Percentiles rank a stretch among this genome's conserved stretches.
Evolutionary conservation across 2,329 filamentous ascomycete genomes (phyloP).

Genomic region (Alternaria infectoria): DNA sequence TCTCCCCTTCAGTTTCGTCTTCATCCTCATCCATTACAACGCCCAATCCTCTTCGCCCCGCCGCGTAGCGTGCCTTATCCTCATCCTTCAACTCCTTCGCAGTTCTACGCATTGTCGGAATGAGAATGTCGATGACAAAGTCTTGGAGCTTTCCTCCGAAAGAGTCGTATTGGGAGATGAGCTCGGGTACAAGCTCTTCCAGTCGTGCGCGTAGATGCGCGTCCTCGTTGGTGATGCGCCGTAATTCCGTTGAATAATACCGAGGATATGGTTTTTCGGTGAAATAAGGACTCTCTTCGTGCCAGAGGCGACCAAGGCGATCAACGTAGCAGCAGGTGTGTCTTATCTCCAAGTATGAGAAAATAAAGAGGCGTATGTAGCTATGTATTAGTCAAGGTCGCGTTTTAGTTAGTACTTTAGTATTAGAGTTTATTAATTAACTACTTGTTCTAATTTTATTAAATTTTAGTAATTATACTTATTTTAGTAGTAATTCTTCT

Average conservation of each 20-base stretch:
- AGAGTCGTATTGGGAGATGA: background rate
- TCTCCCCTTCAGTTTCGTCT: fast-evolving
- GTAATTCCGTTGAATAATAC: background rate
- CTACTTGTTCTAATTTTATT: no score
- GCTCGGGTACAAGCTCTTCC: background rate
- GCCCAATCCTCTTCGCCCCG: background rate
- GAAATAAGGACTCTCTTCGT: fast-evolving
- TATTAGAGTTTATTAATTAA: no score
- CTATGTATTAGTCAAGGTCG: fast-evolving
- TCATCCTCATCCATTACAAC: background rate
- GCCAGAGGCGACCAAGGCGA: background rate
- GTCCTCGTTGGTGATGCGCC: background rate
- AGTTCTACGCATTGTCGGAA: background rate
- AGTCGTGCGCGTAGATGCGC: background rate
- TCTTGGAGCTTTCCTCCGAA: background rate
- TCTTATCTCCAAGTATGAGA: background rate
- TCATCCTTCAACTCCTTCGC: background rate
- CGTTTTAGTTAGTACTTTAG: no score
- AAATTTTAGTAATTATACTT: no score
- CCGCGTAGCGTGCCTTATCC: background rate
- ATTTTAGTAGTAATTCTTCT: no score
- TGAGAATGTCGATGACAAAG: background rate
- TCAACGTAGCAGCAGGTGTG: background rate
- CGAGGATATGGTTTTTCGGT: background rate
- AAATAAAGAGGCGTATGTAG: background rate